phyloP scores from a whole-genome alignment of 257 asterid species.

The Fraxinus pennsylvanica region DNA sequence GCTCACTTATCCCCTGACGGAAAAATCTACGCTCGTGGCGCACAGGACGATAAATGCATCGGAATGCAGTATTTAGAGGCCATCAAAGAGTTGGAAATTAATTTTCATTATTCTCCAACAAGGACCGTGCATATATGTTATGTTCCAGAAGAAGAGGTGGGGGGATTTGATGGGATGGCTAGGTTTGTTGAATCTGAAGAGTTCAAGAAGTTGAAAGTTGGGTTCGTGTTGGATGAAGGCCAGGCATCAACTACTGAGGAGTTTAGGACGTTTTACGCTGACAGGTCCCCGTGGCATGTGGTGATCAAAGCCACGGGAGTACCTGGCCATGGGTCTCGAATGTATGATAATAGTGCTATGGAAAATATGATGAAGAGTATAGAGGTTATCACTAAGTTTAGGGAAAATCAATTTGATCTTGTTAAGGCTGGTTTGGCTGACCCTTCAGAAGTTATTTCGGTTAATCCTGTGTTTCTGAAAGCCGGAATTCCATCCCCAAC shows the following conservation, averaged over 20 bases:
- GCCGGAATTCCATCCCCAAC: constrained; percentile 74
- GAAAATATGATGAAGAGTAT: constrained; percentile 88
- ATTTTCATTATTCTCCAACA: constrained; percentile 39
- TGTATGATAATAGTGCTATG: constrained; percentile 77
- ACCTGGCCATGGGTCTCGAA: constrained; percentile 86
- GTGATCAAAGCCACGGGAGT: constrained; percentile 69
- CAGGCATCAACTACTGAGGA: constrained; percentile 80
- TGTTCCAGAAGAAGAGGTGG: constrained; percentile 89
- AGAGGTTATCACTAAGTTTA: constrained; percentile 73
- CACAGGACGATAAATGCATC: constrained; percentile 91
- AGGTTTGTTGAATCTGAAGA: constrained; percentile 58
- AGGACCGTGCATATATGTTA: constrained; percentile 63
- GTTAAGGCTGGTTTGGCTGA: constrained; percentile 75
- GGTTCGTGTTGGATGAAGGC: constrained; percentile 91
- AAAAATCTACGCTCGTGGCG: constrained; percentile 79
- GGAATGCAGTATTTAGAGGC: constrained; percentile 86
- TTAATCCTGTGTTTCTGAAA: constrained; percentile 74
- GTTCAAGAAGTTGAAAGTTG: constrained; percentile 62
- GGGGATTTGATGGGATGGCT: constrained; percentile 87
- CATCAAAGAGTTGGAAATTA: constrained; percentile 38
- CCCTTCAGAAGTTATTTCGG: constrained; percentile 81
- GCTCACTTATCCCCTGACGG: constrained; percentile 63
- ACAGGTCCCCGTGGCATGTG: constrained; percentile 79
- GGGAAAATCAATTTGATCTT: constrained; percentile 70
- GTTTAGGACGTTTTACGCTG: constrained; percentile 86